phyloP scores from a whole-genome alignment of 306 rosid genomes.

The Cucumis cinereus region DNA sequence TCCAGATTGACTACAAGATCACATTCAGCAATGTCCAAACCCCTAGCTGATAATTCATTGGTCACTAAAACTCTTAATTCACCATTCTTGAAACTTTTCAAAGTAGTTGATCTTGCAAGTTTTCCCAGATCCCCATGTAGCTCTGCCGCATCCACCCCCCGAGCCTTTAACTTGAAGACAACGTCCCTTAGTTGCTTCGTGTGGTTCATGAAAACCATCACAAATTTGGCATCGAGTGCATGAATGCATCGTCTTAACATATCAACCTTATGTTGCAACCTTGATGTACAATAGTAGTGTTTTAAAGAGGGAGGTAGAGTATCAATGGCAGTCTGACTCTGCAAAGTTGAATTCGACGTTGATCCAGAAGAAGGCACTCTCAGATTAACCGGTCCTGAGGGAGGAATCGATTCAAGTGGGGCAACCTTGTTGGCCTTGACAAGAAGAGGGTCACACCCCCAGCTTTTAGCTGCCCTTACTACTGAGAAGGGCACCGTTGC shows the following conservation, averaged over 20 bases:
- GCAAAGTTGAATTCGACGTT: constrained; percentile 17
- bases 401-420: constrained; percentile 45
- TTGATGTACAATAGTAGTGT: constrained; percentile 65
- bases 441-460: constrained; percentile 72
- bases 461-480: constrained; percentile 78
- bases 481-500: constrained; percentile 92
- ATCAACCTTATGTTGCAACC: constrained; percentile 85
- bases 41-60: constrained; percentile 85
- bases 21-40: constrained; percentile 88
- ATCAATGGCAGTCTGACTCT: constrained; percentile 40
- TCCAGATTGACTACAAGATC: constrained; percentile 93
- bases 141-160: constrained; percentile 71
- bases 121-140: constrained; percentile 95
- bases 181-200: constrained; percentile 80
- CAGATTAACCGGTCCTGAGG: constrained; percentile 33
- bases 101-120: constrained; percentile 75
- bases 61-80: constrained; percentile 76
- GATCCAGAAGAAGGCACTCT: constrained; percentile 21
- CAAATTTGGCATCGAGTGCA: constrained; percentile 76
- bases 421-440: constrained; percentile 66
- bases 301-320: constrained; percentile 75
- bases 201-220: constrained; percentile 93
- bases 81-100: constrained; percentile 77
- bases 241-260: constrained; percentile 73
- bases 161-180: constrained; percentile 85